Evolutionary conservation across 2,329 filamentous ascomycete species (phyloP).

Genomic region (Fusarium hostae): DNA sequence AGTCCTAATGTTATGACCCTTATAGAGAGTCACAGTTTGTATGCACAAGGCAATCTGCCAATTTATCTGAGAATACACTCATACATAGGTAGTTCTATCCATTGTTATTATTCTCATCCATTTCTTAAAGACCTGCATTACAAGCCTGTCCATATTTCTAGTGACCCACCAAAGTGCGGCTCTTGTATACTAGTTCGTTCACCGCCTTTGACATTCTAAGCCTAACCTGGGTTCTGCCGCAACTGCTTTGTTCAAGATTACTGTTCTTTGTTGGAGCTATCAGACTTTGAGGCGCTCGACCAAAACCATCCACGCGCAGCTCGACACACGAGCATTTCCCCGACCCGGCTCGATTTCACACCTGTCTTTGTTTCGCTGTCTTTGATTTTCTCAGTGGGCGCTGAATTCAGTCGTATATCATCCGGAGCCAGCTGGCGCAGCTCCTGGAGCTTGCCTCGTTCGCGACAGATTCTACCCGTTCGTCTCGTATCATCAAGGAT

Average conservation of each 20-base stretch:
- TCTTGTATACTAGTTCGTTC: not conserved
- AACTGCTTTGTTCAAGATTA: slow-evolving; percentile 27
- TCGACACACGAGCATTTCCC: slow-evolving; percentile 19
- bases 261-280: slow-evolving; percentile 40
- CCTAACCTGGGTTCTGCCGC: slow-evolving; percentile 31
- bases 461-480: slow-evolving; percentile 31
- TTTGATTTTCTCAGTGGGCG: not conserved
- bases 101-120: not conserved
- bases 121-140: not conserved
- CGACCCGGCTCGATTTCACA: not conserved
- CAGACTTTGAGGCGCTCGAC: slow-evolving; percentile 30
- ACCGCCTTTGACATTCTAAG: slow-evolving; percentile 26
- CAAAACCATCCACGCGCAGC: slow-evolving; percentile 31
- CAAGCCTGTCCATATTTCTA: not conserved
- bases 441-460: slow-evolving; percentile 29
- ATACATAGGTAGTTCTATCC: not conserved
- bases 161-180: slow-evolving; percentile 22
- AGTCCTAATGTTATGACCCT: not conserved
- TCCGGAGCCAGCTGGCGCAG: slow-evolving; percentile 28
- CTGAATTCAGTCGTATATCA: slow-evolving; percentile 8
- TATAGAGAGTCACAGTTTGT: not conserved
- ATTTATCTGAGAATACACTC: not conserved
- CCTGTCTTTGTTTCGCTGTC: slow-evolving; percentile 1
- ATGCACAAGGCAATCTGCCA: not conserved
- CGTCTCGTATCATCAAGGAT: slow-evolving; percentile 21